Conservation (phyloP, 345 rosid species). For the Syzygium grande region DNA sequence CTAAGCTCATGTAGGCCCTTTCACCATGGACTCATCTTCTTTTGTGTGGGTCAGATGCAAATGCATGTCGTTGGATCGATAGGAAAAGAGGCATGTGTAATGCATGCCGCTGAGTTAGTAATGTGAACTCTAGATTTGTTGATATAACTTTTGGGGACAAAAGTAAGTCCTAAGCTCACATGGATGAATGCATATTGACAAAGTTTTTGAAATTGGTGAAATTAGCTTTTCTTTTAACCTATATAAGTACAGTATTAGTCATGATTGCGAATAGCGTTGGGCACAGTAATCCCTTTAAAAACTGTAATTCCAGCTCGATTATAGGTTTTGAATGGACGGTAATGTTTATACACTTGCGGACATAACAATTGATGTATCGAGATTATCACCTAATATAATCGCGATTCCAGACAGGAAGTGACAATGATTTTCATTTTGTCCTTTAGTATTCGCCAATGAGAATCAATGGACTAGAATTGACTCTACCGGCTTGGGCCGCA, state of each 20-base stretch:
- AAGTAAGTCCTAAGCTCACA: neutral
- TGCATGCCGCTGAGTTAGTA: neutral
- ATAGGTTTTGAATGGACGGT: neutral
- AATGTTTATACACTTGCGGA: neutral
- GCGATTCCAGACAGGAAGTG: neutral
- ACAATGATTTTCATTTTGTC: neutral
- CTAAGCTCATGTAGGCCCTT: neutral
- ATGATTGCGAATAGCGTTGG: fast-evolving
- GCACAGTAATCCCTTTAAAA: neutral
- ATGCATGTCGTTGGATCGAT: neutral
- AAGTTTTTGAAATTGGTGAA: neutral
- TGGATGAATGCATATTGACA: neutral
- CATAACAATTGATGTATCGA: fast-evolving
- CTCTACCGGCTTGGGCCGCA: neutral
- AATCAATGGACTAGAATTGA: neutral
- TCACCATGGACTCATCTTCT: neutral
- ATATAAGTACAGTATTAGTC: neutral
- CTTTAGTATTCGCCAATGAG: neutral
- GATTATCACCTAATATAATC: neutral
- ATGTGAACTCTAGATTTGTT: neutral
- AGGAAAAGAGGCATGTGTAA: neutral
- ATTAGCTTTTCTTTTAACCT: neutral
- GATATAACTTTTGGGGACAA: neutral
- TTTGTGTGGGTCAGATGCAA: neutral
- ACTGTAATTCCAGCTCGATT: neutral